Conservation (phyloP, 305 asterid species). For the Rubia occidens region DNA sequence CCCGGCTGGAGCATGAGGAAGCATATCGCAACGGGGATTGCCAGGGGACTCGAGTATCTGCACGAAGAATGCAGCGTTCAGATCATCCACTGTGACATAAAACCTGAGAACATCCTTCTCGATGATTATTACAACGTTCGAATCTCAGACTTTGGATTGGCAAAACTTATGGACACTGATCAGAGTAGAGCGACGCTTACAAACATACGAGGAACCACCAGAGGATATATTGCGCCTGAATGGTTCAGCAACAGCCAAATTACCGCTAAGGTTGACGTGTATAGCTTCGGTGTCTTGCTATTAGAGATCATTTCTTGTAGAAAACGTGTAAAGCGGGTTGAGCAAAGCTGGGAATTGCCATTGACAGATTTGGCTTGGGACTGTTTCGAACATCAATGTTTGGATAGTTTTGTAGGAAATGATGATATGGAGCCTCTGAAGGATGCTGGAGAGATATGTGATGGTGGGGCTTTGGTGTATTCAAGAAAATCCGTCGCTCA, state of each 20-base stretch:
- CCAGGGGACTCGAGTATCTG: conserved; percentile 26
- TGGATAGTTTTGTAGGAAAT: conserved; percentile 13
- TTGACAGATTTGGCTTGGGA: conserved; percentile 20
- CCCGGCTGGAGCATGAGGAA: conserved; percentile 26
- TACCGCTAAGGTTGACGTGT: conserved; percentile 25
- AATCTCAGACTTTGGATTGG: conserved; percentile 34
- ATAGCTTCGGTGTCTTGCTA: conserved; percentile 26
- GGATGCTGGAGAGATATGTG: conserved; percentile 11
- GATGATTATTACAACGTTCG: conserved; percentile 23
- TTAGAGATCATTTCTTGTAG: conserved; percentile 22
- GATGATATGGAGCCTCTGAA: conserved; percentile 10
- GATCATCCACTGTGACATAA: conserved; percentile 30
- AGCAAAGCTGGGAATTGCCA: not conserved
- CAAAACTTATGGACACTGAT: conserved; percentile 24
- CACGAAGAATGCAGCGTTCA: conserved; percentile 31
- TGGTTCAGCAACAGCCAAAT: conserved; percentile 23
- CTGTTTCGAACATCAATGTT: conserved; percentile 11
- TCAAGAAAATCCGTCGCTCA: conserved; percentile 22
- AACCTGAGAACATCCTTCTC: conserved; percentile 13
- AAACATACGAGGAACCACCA: conserved; percentile 25
- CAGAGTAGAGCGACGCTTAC: conserved; percentile 22
- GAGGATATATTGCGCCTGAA: conserved; percentile 28
- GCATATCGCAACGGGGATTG: conserved; percentile 21
- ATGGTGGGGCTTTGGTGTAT: conserved; percentile 28
- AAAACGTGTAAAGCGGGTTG: conserved; percentile 8